Evolutionary conservation across 2,329 filamentous ascomycete species (phyloP), one percentile per base, ranked within the genome.

Genomic region (Colletotrichum sansevieriae): DNA sequence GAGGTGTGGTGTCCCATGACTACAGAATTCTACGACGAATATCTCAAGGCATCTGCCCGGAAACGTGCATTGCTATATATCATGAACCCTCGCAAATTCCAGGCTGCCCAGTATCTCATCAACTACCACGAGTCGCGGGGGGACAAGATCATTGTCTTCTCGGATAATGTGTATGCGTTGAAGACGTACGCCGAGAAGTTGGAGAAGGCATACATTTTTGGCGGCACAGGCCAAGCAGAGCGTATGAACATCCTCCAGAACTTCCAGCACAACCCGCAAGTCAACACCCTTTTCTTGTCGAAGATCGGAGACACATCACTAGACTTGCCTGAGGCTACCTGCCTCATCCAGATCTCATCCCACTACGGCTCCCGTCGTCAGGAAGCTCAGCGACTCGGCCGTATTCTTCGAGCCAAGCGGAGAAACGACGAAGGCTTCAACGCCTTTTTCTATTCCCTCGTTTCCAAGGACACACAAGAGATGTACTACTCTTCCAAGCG

Each of bases 1-100:
- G 96, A 99, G 80, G 96, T 99, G 7, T 99, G 96, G 96, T 99
- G 96, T 76, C 94, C 95, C 2, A 99, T 99, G 96, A 97, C 96
- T 0, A 96, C 95, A 0, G 96, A 99, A 74, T 99, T 99, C 78
- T 98, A 98, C 79, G 91, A 94, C 18, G 94, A 98, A 78, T 99
- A 98, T 80, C 87, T 98, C 68, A 88, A 89, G 70, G 90, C 89
- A 12, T 89, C 88, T 15, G 79, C 82, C 1, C 80, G 83, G 8
- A 82, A 83, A 73, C 81, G 82, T 74, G 79, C 79, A 3, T 70
- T 84, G 6, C 87, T 98, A 2, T 98, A 96, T 75, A 97, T 97
- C 72, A 98, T 99, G 95, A 99, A 99, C 75, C 96, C 96, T 1
- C 88, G 91, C 73, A 99, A 99, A 80, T 97, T 98, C 78, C 96